Conservation (phyloP, 129 eudicot species). For the Helianthus tuberosus region DNA sequence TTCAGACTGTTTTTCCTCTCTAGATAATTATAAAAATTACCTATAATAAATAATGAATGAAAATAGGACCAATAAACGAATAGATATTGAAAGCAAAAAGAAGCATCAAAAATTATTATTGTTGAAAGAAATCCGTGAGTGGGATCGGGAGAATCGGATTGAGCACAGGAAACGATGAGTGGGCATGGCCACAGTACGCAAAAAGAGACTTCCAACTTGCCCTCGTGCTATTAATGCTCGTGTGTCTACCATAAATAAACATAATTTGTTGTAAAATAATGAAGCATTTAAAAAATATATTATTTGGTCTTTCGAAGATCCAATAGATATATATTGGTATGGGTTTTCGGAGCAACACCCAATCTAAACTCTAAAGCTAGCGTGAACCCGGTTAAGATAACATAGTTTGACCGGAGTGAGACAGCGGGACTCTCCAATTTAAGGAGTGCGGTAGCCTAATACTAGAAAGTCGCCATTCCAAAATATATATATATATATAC, state of each 20-base stretch:
- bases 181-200: constrained; percentile 27
- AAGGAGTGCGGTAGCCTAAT: no score
- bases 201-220: constrained; percentile 31
- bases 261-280: no score
- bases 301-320: no score
- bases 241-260: background rate
- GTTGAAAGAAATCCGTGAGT: constrained; percentile 8
- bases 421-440: no score
- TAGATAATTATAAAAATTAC: background rate
- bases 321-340: no score
- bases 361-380: no score
- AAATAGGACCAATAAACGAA: constrained; percentile 1
- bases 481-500: no score
- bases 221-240: constrained; percentile 26
- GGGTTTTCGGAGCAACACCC: no score
- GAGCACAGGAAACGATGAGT: constrained; percentile 17
- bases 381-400: no score
- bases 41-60: background rate
- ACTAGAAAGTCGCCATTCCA: no score
- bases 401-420: no score
- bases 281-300: no score
- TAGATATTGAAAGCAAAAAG: background rate
- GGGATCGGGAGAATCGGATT: constrained; percentile 30
- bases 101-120: constrained; percentile 22
- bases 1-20: background rate